Percentiles rank a stretch among this genome's conserved stretches.
phyloP scores from a whole-genome alignment of 176 grass and related monocot genomes.

The Aegilops sharonensis region DNA sequence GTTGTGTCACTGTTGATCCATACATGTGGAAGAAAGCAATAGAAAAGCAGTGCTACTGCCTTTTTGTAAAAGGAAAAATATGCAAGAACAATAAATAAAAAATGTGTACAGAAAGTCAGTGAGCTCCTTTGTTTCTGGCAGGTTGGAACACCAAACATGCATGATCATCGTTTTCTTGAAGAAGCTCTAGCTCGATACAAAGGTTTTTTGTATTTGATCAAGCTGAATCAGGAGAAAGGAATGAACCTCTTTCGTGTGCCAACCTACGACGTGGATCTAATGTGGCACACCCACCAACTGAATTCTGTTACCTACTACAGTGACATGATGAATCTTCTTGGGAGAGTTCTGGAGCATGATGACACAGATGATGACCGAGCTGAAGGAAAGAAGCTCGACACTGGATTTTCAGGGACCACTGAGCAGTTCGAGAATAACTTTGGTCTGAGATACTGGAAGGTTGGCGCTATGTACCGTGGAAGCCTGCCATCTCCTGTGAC shows the following conservation, averaged over 20 bases:
- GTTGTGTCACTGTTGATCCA: background rate
- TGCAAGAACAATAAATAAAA: background rate
- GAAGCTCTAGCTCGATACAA: slow-evolving; percentile 91
- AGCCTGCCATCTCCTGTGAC: slow-evolving; percentile 60
- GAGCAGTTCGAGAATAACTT: slow-evolving; percentile 76
- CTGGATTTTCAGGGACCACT: slow-evolving; percentile 63
- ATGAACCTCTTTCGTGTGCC: slow-evolving; percentile 73
- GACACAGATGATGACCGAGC: slow-evolving; percentile 80
- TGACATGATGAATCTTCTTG: slow-evolving; percentile 76
- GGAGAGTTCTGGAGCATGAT: slow-evolving; percentile 90
- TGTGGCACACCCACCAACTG: slow-evolving; percentile 92
- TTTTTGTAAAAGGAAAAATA: background rate
- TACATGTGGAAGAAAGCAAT: background rate
- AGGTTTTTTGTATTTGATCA: slow-evolving; percentile 86
- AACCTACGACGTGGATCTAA: slow-evolving; percentile 86
- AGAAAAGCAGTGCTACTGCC: background rate
- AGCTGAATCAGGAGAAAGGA: slow-evolving; percentile 72
- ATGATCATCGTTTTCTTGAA: slow-evolving; percentile 56
- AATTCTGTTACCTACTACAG: slow-evolving; percentile 68
- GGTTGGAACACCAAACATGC: slow-evolving; percentile 64
- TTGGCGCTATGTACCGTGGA: slow-evolving; percentile 82
- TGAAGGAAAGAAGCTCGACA: slow-evolving; percentile 86
- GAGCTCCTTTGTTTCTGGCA: slow-evolving; percentile 32
- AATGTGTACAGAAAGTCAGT: background rate
- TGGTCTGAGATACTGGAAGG: slow-evolving; percentile 85